Conservation (phyloP, 139 green algal species). For the Coelastrella sp. region DNA sequence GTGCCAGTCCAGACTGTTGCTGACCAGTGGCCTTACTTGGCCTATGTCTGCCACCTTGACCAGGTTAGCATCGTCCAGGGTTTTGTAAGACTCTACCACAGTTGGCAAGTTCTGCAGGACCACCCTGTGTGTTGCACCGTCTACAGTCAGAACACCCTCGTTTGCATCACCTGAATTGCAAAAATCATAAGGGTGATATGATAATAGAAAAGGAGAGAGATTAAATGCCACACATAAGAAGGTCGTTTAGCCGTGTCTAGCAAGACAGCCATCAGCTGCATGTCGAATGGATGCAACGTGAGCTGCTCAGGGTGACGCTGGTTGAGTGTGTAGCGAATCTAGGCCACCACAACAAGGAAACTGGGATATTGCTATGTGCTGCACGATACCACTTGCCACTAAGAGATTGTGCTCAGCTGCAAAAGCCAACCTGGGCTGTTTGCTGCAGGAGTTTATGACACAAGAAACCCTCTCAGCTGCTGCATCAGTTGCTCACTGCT, state of each 20-base stretch:
- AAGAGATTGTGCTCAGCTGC: too few species aligned
- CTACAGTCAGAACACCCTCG: constrained; percentile 65
- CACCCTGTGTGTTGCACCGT: constrained; percentile 65
- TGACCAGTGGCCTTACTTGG: constrained; percentile 64
- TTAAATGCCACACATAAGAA: not conserved
- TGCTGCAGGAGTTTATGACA: too few species aligned
- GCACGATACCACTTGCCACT: too few species aligned
- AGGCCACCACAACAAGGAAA: too few species aligned
- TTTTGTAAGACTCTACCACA: constrained; percentile 94
- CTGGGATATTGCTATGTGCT: too few species aligned
- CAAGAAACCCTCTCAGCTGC: not conserved
- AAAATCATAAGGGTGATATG: not conserved
- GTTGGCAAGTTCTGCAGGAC: constrained; percentile 85
- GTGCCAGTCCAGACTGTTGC: too few species aligned
- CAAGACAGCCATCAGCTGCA: not conserved
- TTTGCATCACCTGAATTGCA: not conserved
- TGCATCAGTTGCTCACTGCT: not conserved
- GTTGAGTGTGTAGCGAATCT: too few species aligned
- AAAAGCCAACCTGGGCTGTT: too few species aligned
- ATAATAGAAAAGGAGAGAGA: not conserved
- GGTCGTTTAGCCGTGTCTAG: not conserved
- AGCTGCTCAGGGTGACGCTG: too few species aligned
- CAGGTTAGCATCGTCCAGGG: constrained; percentile 91
- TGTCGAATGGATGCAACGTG: not conserved
- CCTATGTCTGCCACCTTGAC: constrained; percentile 92